These are phyloP conservation scores for Saccharomycopsis sp. DNA, from an alignment of 805 yeast species.

Conservation along the genomic window DNA sequence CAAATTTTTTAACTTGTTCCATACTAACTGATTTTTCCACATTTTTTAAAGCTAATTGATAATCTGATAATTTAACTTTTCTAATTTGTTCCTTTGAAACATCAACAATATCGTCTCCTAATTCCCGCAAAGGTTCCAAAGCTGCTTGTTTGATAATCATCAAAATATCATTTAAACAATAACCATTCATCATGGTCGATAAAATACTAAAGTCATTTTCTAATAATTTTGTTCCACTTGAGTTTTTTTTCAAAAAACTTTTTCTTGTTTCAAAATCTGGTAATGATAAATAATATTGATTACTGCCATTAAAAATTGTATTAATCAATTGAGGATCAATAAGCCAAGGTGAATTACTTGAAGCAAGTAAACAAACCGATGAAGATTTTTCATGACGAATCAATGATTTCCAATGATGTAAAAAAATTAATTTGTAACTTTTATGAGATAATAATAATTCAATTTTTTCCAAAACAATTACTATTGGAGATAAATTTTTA, in stretches of 20 bases:
- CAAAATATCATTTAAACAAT: constrained; percentile 90
- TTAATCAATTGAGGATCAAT: constrained; percentile 96
- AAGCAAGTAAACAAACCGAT: constrained; percentile 60
- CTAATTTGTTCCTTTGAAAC: constrained; percentile 68
- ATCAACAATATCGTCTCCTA: constrained; percentile 60
- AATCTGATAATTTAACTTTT: constrained; percentile 64
- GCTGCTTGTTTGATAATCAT: constrained; percentile 95
- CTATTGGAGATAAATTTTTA: constrained; percentile 78
- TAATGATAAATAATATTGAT: constrained; percentile 88
- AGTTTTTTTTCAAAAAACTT: constrained; percentile 56
- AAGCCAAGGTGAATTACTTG: constrained; percentile 95
- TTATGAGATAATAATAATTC: constrained; percentile 75
- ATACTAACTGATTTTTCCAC: constrained; percentile 83
- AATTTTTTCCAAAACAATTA: constrained; percentile 92
- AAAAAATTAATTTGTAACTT: constrained; percentile 79
- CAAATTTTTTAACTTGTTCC: constrained; percentile 72
- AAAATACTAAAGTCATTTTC: constrained; percentile 53
- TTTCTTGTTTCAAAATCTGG: constrained; percentile 81
- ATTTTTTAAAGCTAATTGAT: constrained; percentile 60
- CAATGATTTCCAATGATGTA: constrained; percentile 90
- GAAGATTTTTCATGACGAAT: neutral
- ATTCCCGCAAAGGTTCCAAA: constrained; percentile 88
- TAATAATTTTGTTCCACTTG: constrained; percentile 57
- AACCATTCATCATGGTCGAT: constrained; percentile 62
- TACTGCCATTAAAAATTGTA: constrained; percentile 77